Evolutionary conservation across 2,329 filamentous ascomycete species (phyloP).

Genomic region (Penicillium sp.): DNA sequence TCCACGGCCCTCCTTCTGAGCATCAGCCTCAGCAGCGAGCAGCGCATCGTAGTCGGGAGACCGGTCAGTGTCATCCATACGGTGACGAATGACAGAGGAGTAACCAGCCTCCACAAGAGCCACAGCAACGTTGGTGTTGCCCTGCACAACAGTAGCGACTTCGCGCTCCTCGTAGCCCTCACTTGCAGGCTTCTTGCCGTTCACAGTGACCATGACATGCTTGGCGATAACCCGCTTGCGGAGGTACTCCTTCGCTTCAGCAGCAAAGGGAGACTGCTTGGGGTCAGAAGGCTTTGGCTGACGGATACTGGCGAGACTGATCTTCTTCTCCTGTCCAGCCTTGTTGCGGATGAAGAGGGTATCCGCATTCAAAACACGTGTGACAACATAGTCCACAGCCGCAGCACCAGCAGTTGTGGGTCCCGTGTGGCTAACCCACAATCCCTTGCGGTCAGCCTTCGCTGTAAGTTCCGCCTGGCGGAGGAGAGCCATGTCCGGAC

Average conservation of each 20-base stretch:
- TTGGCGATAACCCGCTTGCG: conserved; percentile 94
- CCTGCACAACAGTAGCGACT: conserved; percentile 80
- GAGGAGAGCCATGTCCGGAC: conserved; percentile 79
- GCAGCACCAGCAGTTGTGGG: conserved; percentile 58
- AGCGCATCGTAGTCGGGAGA: conserved; percentile 82
- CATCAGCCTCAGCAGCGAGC: conserved; percentile 49
- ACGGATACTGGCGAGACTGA: conserved; percentile 88
- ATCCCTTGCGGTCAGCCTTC: conserved; percentile 69
- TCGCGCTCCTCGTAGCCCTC: conserved; percentile 94
- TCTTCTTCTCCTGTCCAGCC: conserved; percentile 78
- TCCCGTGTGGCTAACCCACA: conserved; percentile 78
- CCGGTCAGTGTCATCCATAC: conserved; percentile 89
- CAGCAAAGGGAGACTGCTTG: conserved; percentile 80
- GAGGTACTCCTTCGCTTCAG: conserved; percentile 94
- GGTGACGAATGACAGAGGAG: conserved; percentile 89
- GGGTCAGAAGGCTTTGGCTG: conserved; percentile 87
- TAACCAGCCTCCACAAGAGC: conserved; percentile 87
- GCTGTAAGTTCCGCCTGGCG: conserved; percentile 84
- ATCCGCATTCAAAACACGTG: conserved; percentile 82
- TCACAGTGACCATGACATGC: conserved; percentile 82
- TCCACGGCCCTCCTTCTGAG: conserved; percentile 84
- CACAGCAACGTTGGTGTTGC: conserved; percentile 83
- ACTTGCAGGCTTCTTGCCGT: conserved; percentile 83
- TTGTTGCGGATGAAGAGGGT: conserved; percentile 85
- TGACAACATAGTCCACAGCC: conserved; percentile 73